Conservation (phyloP, 129 eudicot species). For the Tagetes erecta region DNA sequence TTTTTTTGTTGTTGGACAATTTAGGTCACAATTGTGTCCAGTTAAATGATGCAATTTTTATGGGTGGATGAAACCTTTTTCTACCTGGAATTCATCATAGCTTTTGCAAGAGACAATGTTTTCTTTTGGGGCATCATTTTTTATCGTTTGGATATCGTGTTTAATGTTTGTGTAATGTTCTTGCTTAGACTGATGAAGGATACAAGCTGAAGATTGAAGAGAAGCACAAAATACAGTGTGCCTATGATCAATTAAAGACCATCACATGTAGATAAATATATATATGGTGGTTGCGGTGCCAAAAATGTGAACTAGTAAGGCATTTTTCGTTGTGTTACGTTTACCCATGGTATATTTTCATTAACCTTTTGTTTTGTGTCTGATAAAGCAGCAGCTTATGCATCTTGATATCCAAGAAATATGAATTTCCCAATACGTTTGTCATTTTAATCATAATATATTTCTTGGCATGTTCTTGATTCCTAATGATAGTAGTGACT, state of each 20-base stretch:
- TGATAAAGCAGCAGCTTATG: not conserved
- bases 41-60: too few relatives aligned
- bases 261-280: slow-evolving; percentile 24
- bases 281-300: not conserved
- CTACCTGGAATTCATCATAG: too few relatives aligned
- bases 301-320: slow-evolving; percentile 8
- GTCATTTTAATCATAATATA: too few relatives aligned
- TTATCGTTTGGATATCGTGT: not conserved
- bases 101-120: not conserved
- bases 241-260: slow-evolving; percentile 48
- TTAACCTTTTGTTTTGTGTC: not conserved
- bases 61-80: too few relatives aligned
- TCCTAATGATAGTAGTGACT: not conserved
- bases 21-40: too few relatives aligned
- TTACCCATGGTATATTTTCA: not conserved
- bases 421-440: not conserved
- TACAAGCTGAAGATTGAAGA: slow-evolving; percentile 50
- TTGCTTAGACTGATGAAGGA: slow-evolving; percentile 45
- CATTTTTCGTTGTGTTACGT: not conserved
- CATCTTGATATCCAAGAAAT: not conserved
- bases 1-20: too few relatives aligned
- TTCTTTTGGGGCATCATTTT: not conserved
- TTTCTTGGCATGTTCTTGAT: not conserved
- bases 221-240: slow-evolving; percentile 52
- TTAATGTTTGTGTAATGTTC: not conserved